A percentile compares a stretch with the other conserved stretches of the same genome.
These are phyloP conservation scores for Phlebiopsis flavidoalba DNA, from an alignment of 768 basidiomycete genomes.

Conservation along the genomic window DNA sequence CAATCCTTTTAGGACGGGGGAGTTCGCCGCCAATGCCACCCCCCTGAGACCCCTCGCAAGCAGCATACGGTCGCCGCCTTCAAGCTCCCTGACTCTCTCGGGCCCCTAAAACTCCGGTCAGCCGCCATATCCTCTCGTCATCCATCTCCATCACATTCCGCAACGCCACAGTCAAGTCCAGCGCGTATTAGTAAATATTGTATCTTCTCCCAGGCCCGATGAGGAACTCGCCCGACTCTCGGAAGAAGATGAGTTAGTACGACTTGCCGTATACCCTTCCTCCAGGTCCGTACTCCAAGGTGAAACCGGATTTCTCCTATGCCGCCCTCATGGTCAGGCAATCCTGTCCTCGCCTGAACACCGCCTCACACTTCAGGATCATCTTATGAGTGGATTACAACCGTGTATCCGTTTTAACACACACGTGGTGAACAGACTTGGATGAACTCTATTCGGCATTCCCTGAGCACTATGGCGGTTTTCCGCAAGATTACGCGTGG, in stretches of 20 bases:
- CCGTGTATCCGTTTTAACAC: conserved; percentile 90
- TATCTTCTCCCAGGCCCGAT: conserved; percentile 83
- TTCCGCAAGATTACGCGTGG: conserved; percentile 84
- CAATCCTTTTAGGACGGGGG: conserved; percentile 11
- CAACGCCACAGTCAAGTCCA: conserved; percentile 65
- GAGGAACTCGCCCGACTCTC: conserved; percentile 43
- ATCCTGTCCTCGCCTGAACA: conserved; percentile 80
- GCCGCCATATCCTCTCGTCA: conserved; percentile 37
- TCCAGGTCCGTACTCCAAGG: conserved; percentile 73
- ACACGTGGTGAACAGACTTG: conserved; percentile 91
- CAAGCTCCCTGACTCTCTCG: conserved; percentile 13
- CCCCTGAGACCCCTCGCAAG: conserved; percentile 9
- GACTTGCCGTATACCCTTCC: conserved; percentile 73
- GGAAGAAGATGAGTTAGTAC: conserved; percentile 59
- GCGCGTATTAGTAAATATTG: conserved; percentile 59
- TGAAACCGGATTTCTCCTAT: conserved; percentile 85
- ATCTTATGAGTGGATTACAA: conserved; percentile 96
- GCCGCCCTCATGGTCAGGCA: conserved; percentile 96
- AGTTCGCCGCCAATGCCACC: not conserved
- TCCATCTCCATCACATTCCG: conserved; percentile 54
- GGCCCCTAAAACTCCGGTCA: conserved; percentile 16
- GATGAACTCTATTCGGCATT: conserved; percentile 99
- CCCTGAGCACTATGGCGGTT: conserved; percentile 85
- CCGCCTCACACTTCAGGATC: conserved; percentile 86
- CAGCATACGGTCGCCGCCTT: conserved; percentile 3